phyloP scores from a whole-genome alignment of 2,329 filamentous ascomycete species.

The Hypomyces rosellus region DNA sequence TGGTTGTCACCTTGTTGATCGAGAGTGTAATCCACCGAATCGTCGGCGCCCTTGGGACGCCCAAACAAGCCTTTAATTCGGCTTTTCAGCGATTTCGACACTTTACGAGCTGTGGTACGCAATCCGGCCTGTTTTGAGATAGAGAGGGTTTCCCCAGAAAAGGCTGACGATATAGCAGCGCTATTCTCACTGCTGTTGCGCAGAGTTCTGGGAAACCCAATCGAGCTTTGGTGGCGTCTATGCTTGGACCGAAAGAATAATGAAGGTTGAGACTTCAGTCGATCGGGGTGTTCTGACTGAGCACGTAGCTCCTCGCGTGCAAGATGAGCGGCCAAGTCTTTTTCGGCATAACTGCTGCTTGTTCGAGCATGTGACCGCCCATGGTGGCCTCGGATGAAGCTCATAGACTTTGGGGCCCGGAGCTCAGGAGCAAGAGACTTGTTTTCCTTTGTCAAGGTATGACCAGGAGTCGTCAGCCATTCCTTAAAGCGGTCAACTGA shows the following conservation, averaged over 20 bases:
- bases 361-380: conserved; percentile 16
- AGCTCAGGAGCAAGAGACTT: conserved; percentile 25
- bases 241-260: conserved; percentile 36
- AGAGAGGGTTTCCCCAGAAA: conserved; percentile 20
- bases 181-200: conserved; percentile 39
- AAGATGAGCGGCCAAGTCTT: conserved; percentile 30
- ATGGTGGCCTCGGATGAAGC: conserved; percentile 36
- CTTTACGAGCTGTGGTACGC: conserved; percentile 50
- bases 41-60: conserved; percentile 18
- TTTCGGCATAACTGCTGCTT: conserved; percentile 17
- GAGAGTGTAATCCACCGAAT: conserved; percentile 7
- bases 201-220: conserved; percentile 43
- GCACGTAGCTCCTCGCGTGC: conserved; percentile 31
- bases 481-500: conserved; percentile 8
- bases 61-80: conserved; percentile 46
- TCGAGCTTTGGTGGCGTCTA: conserved; percentile 26
- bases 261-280: conserved; percentile 36
- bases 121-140: conserved; percentile 28
- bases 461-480: conserved; percentile 10
- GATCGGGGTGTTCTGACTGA: conserved; percentile 27
- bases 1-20: conserved; percentile 13
- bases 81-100: conserved; percentile 55
- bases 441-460: conserved; percentile 19
- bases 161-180: conserved; percentile 26
- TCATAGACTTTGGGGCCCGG: conserved; percentile 50